Conservation (phyloP, 2,329 filamentous ascomycete species). For the Zelopaecilomyces penicillatus region DNA sequence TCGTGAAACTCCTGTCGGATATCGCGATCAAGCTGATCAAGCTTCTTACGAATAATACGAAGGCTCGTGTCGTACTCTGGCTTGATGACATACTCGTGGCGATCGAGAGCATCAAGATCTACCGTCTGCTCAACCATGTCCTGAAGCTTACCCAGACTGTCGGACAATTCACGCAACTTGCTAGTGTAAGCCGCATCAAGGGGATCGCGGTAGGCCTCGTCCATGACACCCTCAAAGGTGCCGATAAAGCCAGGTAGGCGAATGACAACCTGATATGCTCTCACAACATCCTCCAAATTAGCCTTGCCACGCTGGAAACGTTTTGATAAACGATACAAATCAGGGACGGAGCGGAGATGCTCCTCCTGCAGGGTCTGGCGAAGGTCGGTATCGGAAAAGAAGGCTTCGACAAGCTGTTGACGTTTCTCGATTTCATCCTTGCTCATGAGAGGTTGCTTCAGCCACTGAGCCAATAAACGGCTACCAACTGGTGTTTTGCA, state of each 20-base stretch:
- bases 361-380: slow-evolving; percentile 96
- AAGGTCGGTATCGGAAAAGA: slow-evolving; percentile 85
- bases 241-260: slow-evolving; percentile 82
- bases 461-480: slow-evolving; percentile 83
- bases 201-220: slow-evolving; percentile 82
- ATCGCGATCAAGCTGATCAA: slow-evolving; percentile 73
- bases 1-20: slow-evolving; percentile 76
- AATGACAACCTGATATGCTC: slow-evolving; percentile 90
- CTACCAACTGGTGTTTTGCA: slow-evolving; percentile 96
- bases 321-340: slow-evolving; percentile 88
- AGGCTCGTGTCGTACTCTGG: slow-evolving; percentile 91
- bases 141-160: slow-evolving; percentile 75
- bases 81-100: slow-evolving; percentile 98
- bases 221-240: slow-evolving; percentile 88
- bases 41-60: slow-evolving; percentile 78
- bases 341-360: slow-evolving; percentile 84
- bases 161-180: slow-evolving; percentile 68
- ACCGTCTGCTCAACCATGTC: slow-evolving; percentile 99
- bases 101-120: slow-evolving; percentile 87
- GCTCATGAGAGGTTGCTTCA: slow-evolving; percentile 96
- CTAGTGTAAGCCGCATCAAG: slow-evolving; percentile 81
- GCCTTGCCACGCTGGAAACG: slow-evolving; percentile 89
- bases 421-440: slow-evolving; percentile 80
- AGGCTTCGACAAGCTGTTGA: slow-evolving; percentile 91
- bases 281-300: slow-evolving; percentile 89